phyloP scores from a whole-genome alignment of 768 basidiomycete genomes.

The Fomitopsis pulvina region DNA sequence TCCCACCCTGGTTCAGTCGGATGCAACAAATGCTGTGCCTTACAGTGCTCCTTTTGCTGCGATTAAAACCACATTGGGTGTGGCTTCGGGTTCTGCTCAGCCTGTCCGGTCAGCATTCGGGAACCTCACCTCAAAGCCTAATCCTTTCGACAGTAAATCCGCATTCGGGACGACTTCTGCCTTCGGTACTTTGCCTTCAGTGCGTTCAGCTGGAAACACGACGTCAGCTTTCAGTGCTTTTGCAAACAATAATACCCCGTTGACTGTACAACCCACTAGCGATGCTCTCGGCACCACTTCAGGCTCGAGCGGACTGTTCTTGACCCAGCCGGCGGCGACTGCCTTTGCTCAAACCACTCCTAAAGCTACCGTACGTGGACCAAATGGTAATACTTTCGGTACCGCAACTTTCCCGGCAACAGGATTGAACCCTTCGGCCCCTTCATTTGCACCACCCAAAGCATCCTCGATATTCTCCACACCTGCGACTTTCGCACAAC shows the following conservation, averaged over 20 bases:
- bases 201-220: constrained; percentile 1
- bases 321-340: background rate
- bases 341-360: background rate
- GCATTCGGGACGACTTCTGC: constrained; percentile 14
- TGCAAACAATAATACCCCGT: background rate
- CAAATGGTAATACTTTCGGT: background rate
- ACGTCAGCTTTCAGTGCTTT: constrained; percentile 3
- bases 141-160: constrained; percentile 25
- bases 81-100: constrained; percentile 4
- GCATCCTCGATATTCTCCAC: background rate
- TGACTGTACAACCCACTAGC: too few species aligned
- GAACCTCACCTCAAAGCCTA: constrained; percentile 26
- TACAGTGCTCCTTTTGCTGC: constrained; percentile 7
- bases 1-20: background rate
- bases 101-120: constrained; percentile 27
- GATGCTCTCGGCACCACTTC: constrained; percentile 1
- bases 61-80: background rate
- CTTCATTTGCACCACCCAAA: constrained; percentile 11
- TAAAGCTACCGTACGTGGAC: background rate
- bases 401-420: background rate
- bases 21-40: background rate
- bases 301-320: constrained; percentile 4
- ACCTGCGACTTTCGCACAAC: background rate
- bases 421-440: constrained; percentile 11
- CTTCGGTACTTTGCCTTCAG: constrained; percentile 12